Conservation (phyloP, 2,329 filamentous ascomycete species). For the Rhinocladiella mackenziei region DNA sequence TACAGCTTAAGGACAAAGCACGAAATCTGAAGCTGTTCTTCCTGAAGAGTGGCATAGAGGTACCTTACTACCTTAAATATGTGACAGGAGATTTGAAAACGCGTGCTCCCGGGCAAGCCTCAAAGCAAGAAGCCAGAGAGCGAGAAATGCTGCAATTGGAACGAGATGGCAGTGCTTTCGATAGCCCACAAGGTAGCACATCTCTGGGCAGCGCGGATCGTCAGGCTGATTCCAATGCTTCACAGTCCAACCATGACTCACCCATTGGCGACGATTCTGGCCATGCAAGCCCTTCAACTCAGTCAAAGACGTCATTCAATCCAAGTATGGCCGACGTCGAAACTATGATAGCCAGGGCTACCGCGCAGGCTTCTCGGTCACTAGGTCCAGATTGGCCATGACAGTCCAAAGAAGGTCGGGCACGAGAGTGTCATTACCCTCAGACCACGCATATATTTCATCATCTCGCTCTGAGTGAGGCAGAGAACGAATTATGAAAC, state of each 20-base stretch:
- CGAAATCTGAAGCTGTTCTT: conserved; percentile 50
- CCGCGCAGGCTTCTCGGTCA: conserved; percentile 11
- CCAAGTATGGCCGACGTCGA: conserved; percentile 23
- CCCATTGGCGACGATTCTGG: conserved; percentile 3
- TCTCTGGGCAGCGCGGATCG: conserved; percentile 32
- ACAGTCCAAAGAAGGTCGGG: background rate
- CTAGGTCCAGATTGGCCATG: conserved; percentile 4
- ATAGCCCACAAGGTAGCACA: conserved; percentile 48
- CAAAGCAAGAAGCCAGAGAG: conserved; percentile 48
- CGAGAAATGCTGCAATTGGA: conserved; percentile 44
- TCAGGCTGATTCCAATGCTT: conserved; percentile 3
- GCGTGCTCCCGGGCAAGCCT: conserved; percentile 62
- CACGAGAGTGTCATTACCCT: background rate
- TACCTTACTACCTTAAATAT: conserved; percentile 79
- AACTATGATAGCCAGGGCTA: conserved; percentile 13
- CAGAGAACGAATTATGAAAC: too few species aligned
- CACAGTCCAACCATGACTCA: conserved; percentile 8
- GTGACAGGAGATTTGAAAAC: conserved; percentile 90
- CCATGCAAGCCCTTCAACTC: conserved; percentile 2
- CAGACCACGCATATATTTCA: too few species aligned
- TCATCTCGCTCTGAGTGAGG: too few species aligned
- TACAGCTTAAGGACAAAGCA: conserved; percentile 54
- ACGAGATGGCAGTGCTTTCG: conserved; percentile 47
- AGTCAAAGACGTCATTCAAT: conserved; percentile 12
- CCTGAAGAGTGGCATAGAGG: conserved; percentile 70